phyloP scores from a whole-genome alignment of 2,329 filamentous ascomycete genomes.

The Fusarium torreyae region DNA sequence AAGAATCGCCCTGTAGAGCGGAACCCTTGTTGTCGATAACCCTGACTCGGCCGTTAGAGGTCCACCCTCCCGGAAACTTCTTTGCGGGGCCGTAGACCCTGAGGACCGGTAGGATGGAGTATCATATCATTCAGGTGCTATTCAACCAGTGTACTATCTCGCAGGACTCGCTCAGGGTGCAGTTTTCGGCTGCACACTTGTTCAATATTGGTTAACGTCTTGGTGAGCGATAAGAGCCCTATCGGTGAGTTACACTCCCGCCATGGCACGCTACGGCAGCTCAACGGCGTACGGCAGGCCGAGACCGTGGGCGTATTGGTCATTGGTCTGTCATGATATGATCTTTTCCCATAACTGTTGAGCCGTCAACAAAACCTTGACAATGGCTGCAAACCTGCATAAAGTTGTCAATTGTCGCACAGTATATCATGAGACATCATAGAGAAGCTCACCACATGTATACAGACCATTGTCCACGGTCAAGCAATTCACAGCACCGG shows the following conservation, averaged over 20 bases:
- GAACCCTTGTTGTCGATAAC: conserved; percentile 19
- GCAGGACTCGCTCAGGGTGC: background rate
- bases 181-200: background rate
- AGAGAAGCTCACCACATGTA: conserved; percentile 6
- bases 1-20: conserved; percentile 7
- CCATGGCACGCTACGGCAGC: background rate
- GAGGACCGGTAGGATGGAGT: conserved; percentile 13
- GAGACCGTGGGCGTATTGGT: conserved; percentile 3
- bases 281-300: conserved; percentile 7
- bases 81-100: conserved; percentile 42
- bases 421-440: background rate
- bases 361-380: background rate
- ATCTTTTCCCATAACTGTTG: conserved; percentile 9
- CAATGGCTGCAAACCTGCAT: background rate
- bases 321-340: conserved; percentile 12
- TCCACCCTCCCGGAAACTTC: conserved; percentile 30
- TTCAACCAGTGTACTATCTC: background rate
- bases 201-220: background rate
- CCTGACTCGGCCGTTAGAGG: conserved; percentile 34
- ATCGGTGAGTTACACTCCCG: background rate
- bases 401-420: background rate
- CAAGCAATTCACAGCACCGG: conserved; percentile 9
- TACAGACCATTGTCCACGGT: background rate
- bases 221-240: background rate
- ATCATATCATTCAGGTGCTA: conserved; percentile 13